Percentiles rank a stretch among this genome's conserved stretches.
Evolutionary conservation across 345 rosid genomes (phyloP).

Genomic region (Melaleuca alternifolia): DNA sequence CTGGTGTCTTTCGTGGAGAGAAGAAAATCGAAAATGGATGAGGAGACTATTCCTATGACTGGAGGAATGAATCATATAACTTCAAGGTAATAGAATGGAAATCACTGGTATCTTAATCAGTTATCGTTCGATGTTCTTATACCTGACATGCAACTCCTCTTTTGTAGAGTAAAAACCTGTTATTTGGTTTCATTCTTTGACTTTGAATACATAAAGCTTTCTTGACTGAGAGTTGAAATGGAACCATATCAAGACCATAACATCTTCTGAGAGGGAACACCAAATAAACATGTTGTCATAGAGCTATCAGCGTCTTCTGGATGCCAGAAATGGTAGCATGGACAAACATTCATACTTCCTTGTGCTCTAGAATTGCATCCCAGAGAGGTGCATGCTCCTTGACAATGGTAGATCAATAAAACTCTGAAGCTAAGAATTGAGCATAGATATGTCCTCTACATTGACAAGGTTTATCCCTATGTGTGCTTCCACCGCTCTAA

Average conservation of each 20-base stretch:
- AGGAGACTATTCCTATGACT: neutral
- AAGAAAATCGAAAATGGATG: neutral
- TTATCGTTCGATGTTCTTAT: neutral
- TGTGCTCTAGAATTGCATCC: neutral
- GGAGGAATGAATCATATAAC: neutral
- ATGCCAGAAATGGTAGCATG: neutral
- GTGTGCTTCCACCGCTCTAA: conserved; percentile 6
- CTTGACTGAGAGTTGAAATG: neutral
- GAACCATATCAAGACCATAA: neutral
- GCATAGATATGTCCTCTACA: neutral
- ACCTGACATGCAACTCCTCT: neutral
- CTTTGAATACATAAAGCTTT: neutral
- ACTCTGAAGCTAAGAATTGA: neutral
- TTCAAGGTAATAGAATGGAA: neutral
- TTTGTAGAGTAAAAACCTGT: neutral
- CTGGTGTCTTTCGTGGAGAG: neutral
- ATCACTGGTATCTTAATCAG: neutral
- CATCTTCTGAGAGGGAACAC: neutral
- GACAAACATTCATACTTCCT: neutral
- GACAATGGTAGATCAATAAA: neutral
- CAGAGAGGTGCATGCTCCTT: conserved; percentile 9
- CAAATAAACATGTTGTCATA: neutral
- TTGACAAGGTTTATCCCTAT: neutral
- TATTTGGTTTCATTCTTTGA: neutral
- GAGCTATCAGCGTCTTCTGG: neutral